Conservation (phyloP, 2,329 filamentous ascomycete genomes). For the Zasmidium citrigriseum region DNA sequence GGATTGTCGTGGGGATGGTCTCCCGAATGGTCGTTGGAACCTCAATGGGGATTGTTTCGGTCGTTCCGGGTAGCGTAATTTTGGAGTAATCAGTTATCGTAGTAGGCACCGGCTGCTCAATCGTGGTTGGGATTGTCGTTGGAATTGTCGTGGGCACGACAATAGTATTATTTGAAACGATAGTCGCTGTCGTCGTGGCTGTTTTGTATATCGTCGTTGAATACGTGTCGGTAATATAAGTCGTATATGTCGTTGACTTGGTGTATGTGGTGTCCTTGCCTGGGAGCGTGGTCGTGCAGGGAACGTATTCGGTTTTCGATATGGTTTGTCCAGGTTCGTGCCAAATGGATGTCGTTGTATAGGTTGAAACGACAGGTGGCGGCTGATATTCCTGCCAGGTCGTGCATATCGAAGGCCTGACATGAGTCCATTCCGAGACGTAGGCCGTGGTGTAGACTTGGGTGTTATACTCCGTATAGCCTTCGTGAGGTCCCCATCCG, state of each 20-base stretch:
- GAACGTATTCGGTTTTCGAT: neutral
- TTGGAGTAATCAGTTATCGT: neutral
- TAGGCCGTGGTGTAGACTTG: neutral
- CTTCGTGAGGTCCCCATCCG: neutral
- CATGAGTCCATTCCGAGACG: neutral
- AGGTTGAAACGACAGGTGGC: neutral
- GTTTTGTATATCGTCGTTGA: neutral
- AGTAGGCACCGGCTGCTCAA: neutral
- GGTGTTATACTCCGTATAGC: neutral
- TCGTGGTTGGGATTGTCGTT: slow-evolving; percentile 1
- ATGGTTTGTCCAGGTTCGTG: neutral
- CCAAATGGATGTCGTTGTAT: neutral
- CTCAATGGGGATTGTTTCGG: neutral
- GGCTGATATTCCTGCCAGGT: neutral
- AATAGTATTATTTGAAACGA: slow-evolving; percentile 2
- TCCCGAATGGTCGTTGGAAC: neutral
- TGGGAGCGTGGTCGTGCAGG: neutral
- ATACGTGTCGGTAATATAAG: neutral
- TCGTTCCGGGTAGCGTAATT: neutral
- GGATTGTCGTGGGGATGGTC: slow-evolving; percentile 2
- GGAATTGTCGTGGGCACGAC: slow-evolving; percentile 3
- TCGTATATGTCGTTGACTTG: slow-evolving; percentile 1
- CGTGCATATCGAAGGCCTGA: neutral
- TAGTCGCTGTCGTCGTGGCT: neutral
- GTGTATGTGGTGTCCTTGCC: neutral